Evolutionary conservation across 2,329 filamentous ascomycete species (phyloP), one percentile per base, ranked within the genome.

Genomic region (Rugonectria rugulosa): DNA sequence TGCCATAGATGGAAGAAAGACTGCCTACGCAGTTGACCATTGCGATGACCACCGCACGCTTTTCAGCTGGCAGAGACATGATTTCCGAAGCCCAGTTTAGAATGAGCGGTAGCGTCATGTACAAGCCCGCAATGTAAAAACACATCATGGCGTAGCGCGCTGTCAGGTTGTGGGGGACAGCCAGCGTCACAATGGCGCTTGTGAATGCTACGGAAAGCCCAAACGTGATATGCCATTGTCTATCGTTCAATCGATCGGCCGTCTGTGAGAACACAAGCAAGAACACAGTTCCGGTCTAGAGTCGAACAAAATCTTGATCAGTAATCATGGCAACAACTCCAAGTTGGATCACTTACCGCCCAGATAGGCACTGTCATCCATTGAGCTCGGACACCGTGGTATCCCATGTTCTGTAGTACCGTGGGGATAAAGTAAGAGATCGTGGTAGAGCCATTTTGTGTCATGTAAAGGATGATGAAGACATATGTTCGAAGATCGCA

Each of bases 361-460:
- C 53, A 63, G 2, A 63, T 49, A 1, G 59, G 56, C 0, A 58
- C 59, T 0, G 47, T 58, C 53, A 62, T 63, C 34, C 53, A 60
- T 15, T 58, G 59, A 0, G 78, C 79, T 29, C 73, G 76, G 36
- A 73, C 52, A 2, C 56, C 60, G 54, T 77, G 57, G 59, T 81
- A 83, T n/a, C 80, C 80, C 2, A 83, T 72, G 0, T 75, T 76
- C 17, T 75, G 68, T 21, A 81, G 77, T n/a, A 83, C 75, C 0
- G 79, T 81, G 0, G 81, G 81, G 59, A 82, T 81, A 61, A 83
- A 83, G 69, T 83, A 83, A 6, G 77, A 80, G 15, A 82, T 76
- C 0, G 79, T 72, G 42, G 77, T 78, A 1, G 79, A 78, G 3
- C 81, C 79, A 12, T 71, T 59, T 40, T 70, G 61, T 6, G 80